phyloP scores from a whole-genome alignment of 2,329 filamentous ascomycete genomes.

The Periconia sp. region DNA sequence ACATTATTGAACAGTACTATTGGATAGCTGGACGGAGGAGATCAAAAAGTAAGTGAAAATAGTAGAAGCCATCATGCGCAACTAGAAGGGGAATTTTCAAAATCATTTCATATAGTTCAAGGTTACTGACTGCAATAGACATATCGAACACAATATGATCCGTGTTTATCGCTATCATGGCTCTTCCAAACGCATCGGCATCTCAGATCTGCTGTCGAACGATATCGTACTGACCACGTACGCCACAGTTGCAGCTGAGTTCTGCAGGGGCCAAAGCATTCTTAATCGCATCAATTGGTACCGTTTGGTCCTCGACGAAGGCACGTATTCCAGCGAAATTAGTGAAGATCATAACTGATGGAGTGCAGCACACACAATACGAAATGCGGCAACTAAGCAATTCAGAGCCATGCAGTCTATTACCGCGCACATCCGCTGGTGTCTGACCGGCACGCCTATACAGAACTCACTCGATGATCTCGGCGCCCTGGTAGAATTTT shows the following conservation, averaged over 20 bases:
- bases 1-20: not conserved
- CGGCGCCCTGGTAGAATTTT: constrained; percentile 6
- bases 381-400: constrained; percentile 47
- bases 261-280: not conserved
- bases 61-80: not conserved
- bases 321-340: constrained; percentile 18
- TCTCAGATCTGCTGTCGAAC: not conserved
- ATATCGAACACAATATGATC: not conserved
- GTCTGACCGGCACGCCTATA: constrained; percentile 50
- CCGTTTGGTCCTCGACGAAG: constrained; percentile 54
- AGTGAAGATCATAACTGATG: not conserved
- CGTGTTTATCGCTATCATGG: constrained; percentile 5
- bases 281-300: constrained; percentile 48
- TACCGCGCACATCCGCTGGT: constrained; percentile 50
- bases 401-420: constrained; percentile 46
- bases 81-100: not conserved
- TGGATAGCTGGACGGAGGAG: constrained; percentile 9
- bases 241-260: constrained; percentile 47
- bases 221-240: constrained; percentile 46
- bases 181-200: not conserved
- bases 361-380: constrained; percentile 50
- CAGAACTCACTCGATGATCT: constrained; percentile 15
- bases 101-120: too few species aligned
- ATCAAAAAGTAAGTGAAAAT: constrained; percentile 20
- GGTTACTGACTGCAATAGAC: constrained; percentile 1